Base-by-base conservation (phyloP, 176 grass and related monocot species). In the Carex myosuroides region DNA sequence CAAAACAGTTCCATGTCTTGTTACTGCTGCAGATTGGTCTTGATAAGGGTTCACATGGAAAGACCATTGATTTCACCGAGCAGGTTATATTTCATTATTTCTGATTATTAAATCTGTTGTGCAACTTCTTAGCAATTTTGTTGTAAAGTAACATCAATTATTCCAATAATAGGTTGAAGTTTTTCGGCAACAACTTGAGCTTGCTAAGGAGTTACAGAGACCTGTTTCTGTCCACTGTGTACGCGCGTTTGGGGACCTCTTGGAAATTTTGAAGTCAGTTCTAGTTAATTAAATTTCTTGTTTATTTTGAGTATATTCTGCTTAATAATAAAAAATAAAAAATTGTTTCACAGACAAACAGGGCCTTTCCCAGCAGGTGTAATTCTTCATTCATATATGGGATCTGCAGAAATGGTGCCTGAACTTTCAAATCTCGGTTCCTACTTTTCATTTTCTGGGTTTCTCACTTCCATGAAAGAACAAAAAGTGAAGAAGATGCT, bases 211-310 rank as follows among this genome's bases (percentile, higher is more conserved):
- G 57, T 85, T 91, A 84, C 65, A 88, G 21, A 92, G 83, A 85
- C 92, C 95, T 61, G 90, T 97, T 87, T 94, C 89, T 67, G 87
- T 94, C 62, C 92, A 98, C 85, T 98, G 95, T 78, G 95, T 93
- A 20, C 90, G 89, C 30, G 92, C 95, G 69, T 93, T 91, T 82
- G 92, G 92, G 30, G 90, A 94, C 94, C 89, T 98, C 81, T 67
- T 93, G 32, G 87, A 94, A 86, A 90, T 94, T 84, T 67, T 98
- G 75, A 91, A 88, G 92, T 94, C 85, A 88, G 60, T 70, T 84
- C 26, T 73, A 14, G 21, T 72, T 60, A 46, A 50, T 48, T n/a
- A 85, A 60, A 39, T 14, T 32, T 79, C 1, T 79, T 18, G 13
- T 67, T 46, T 70, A 48, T 4, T 55, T 80, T 29, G 8, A 32